Base-by-base conservation (phyloP, 2,329 filamentous ascomycete species). In the Diaporthe aspalathi region DNA sequence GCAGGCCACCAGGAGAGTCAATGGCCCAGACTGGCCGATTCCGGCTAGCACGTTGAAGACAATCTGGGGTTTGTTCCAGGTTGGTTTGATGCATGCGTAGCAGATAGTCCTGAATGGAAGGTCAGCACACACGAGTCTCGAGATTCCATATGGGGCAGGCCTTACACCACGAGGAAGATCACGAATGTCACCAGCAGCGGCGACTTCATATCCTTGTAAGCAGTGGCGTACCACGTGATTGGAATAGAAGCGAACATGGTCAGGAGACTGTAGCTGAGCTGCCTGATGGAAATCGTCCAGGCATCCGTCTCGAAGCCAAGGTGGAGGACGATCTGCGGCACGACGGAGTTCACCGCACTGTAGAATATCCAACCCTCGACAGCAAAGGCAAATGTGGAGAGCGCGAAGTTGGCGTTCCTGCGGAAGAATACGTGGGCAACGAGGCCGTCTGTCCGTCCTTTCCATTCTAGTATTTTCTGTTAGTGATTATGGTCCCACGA, bases 301-400 rank as follows among this genome's bases (percentile, higher is more conserved):
- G 84, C 75, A 62, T 83, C 78, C 14, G 79, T 79, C 73, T 85
- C 81, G 70, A 85, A 87, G 5, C 85, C 85, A 5, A 87, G 80
- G 71, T 87, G 81, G 4, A 87, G 80, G 2, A 84, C 79, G 60
- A 87, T 83, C 69, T 86, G 83, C 2, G 85, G 85, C 1, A 85
- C 85, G 62, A 87, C 78, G 27, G 83, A 83, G 76, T 87, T 87
- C 71, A 88, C 84, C 2, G 85, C 86, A 68, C 82, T 84, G 77
- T 87, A 87, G 76, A 88, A 89, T 68, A 89, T 87, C 87, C 87
- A 89, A 17, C 87, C 87, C 77, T 89, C 87, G 43, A 89, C 85
- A 3, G 84, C 84, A 72, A 89, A 89, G 5, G 87, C 87, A 75
- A 88, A 88, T 12, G 85, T 83, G 2, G 86, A 84, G 5, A 88